These are phyloP conservation scores for Wickerhamomyces strasburgensis DNA, from an alignment of 805 yeast species.

Conservation along the genomic window DNA sequence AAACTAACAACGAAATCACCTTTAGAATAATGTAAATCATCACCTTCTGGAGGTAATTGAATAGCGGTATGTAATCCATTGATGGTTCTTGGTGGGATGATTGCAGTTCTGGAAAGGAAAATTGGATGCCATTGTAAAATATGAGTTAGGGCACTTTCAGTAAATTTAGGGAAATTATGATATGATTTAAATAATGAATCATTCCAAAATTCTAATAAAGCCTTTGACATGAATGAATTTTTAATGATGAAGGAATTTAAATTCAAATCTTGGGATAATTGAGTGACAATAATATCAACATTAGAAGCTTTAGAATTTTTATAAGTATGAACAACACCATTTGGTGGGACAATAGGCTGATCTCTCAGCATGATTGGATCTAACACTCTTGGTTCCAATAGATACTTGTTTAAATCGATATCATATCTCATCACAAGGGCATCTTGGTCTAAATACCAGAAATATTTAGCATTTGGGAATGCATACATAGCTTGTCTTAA, in stretches of 20 bases:
- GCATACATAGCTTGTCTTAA: slow-evolving; percentile 90
- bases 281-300: slow-evolving; percentile 62
- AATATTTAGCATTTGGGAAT: slow-evolving; percentile 85
- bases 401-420: slow-evolving; percentile 52
- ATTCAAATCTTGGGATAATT: slow-evolving; percentile 57
- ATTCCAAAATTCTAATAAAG: slow-evolving; percentile 74
- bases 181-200: slow-evolving; percentile 69
- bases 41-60: slow-evolving; percentile 34
- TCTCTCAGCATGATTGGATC: slow-evolving; percentile 61
- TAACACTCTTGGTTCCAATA: slow-evolving; percentile 57
- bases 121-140: slow-evolving; percentile 93
- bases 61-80: slow-evolving; percentile 40
- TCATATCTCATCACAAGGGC: slow-evolving; percentile 70
- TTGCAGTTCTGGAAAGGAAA: slow-evolving; percentile 62
- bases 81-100: slow-evolving; percentile 61
- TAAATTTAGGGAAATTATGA: slow-evolving; percentile 49
- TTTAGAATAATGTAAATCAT: slow-evolving; percentile 43
- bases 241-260: slow-evolving; percentile 67
- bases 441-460: slow-evolving; percentile 82
- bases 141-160: slow-evolving; percentile 75
- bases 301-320: slow-evolving; percentile 49
- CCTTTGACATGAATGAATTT: slow-evolving; percentile 59
- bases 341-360: slow-evolving; percentile 68
- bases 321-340: slow-evolving; percentile 65
- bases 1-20: slow-evolving; percentile 70